Evolutionary conservation across 352 stramenopile species (phyloP).

Genomic region (Phytopythium oedochilum): DNA sequence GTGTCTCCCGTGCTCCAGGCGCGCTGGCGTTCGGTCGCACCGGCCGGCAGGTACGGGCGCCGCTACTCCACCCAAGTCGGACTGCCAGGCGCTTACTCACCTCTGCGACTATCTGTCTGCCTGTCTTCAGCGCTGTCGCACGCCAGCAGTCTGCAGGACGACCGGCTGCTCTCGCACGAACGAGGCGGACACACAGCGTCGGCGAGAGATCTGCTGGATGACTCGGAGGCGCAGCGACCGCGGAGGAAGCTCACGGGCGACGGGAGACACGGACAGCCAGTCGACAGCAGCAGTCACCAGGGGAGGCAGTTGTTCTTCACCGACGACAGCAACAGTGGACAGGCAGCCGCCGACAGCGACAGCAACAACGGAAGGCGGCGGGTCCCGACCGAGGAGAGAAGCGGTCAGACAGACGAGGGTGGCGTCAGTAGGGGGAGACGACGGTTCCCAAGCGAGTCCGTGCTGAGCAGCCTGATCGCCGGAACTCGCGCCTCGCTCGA

Average conservation of each 20-base stretch:
- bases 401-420: no score
- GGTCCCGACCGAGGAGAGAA: no score
- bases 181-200: not conserved
- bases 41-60: not conserved
- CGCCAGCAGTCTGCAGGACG: conserved; percentile 3
- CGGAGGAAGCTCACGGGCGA: not conserved
- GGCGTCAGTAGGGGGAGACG: conserved; percentile 1
- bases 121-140: not conserved
- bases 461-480: not conserved
- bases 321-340: not conserved
- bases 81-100: not conserved
- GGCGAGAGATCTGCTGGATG: not conserved
- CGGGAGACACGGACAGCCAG: not conserved
- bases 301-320: no score
- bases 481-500: not conserved
- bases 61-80: no score
- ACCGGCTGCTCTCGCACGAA: not conserved
- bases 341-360: not conserved
- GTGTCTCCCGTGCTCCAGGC: not conserved
- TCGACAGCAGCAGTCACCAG: not conserved
- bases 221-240: not conserved
- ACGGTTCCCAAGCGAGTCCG: not conserved
- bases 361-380: no score
- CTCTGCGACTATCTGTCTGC: not conserved
- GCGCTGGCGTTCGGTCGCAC: not conserved